Evolutionary conservation across 192 early-diverging fungal species (phyloP).

Genomic region (Backusella psychrophila): DNA sequence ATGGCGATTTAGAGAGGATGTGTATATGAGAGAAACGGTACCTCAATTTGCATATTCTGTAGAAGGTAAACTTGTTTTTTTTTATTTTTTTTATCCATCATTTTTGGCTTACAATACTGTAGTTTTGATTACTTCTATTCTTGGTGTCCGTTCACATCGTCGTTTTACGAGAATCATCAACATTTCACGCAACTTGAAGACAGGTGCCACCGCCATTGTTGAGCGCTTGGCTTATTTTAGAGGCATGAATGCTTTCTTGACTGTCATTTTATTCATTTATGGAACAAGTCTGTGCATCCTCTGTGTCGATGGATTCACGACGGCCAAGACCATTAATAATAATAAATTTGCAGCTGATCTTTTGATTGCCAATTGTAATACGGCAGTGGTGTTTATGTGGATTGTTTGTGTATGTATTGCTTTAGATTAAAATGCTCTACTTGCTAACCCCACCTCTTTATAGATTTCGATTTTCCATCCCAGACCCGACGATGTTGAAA

Average conservation of each 20-base stretch:
- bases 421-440: background rate
- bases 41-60: conserved; percentile 40
- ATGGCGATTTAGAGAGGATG: conserved; percentile 23
- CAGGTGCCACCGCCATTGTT: conserved; percentile 1
- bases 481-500: background rate
- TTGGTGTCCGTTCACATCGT: conserved; percentile 22
- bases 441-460: background rate
- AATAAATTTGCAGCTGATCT: conserved; percentile 29
- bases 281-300: conserved; percentile 26
- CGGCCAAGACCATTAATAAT: background rate
- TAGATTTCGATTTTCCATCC: conserved; percentile 29
- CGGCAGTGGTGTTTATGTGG: conserved; percentile 19
- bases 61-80: too few relatives aligned
- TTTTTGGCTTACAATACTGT: too few relatives aligned
- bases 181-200: background rate
- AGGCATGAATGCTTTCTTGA: conserved; percentile 31
- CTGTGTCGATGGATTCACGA: conserved; percentile 32
- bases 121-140: conserved; percentile 22
- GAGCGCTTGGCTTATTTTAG: conserved; percentile 30
- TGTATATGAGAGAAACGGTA: conserved; percentile 32
- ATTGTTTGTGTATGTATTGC: conserved; percentile 27
- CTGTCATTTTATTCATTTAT: conserved; percentile 17
- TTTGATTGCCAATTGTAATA: conserved; percentile 29
- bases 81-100: too few relatives aligned
- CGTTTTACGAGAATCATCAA: conserved; percentile 21